Conservation (phyloP, 2,329 filamentous ascomycete genomes). For the Hysterium pulicare region DNA sequence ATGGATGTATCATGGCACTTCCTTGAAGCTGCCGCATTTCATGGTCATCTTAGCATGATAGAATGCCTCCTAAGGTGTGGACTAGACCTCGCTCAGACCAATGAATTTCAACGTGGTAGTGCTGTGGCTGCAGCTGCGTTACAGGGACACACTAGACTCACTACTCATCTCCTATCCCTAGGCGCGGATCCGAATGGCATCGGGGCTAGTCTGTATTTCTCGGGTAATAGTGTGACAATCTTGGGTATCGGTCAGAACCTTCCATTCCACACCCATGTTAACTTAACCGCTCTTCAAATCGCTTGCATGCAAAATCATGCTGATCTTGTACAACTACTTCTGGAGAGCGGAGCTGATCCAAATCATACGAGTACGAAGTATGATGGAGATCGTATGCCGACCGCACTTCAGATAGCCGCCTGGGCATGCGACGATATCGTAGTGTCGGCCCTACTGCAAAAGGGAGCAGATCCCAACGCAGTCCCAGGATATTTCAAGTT, state of each 20-base stretch:
- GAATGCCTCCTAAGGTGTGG: no score
- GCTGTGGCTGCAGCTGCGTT: background rate
- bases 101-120: background rate
- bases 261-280: background rate
- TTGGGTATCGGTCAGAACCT: no score
- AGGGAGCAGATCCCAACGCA: background rate
- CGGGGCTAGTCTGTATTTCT: no score
- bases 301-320: background rate
- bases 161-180: background rate
- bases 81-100: no score
- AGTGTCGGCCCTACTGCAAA: background rate
- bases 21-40: no score
- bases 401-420: background rate
- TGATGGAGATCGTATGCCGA: background rate
- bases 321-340: background rate
- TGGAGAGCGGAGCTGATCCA: background rate
- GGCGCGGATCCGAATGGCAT: background rate
- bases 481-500: background rate
- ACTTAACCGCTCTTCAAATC: background rate
- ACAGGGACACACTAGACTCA: background rate
- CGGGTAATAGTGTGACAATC: no score
- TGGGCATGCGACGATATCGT: background rate
- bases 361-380: background rate
- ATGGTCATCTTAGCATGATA: no score
- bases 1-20: no score